Conservation (phyloP, 2,329 filamentous ascomycete species). For the Cadophora sp. region DNA sequence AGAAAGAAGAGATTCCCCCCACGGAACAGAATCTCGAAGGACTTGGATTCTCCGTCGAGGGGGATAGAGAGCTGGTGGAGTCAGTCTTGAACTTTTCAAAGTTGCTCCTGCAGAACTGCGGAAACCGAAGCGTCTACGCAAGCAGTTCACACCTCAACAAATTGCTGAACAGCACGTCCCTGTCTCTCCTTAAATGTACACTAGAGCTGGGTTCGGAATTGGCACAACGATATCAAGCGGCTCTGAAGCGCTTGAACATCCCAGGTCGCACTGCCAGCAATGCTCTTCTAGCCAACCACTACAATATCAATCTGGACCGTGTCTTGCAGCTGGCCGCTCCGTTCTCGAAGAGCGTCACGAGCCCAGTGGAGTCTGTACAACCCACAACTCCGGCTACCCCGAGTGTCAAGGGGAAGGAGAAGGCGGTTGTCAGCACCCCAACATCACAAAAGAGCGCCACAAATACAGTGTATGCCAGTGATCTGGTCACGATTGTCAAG, state of each 20-base stretch:
- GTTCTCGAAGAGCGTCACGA: conserved; percentile 74
- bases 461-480: conserved; percentile 76
- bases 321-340: conserved; percentile 84
- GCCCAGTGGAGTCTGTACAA: conserved; percentile 53
- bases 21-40: conserved; percentile 55
- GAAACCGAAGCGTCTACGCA: conserved; percentile 93
- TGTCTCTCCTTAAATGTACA: conserved; percentile 78
- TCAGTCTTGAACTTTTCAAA: conserved; percentile 84
- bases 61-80: conserved; percentile 82
- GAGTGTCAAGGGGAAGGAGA: conserved; percentile 79
- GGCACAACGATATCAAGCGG: conserved; percentile 90
- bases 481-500: conserved; percentile 78
- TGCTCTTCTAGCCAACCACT: conserved; percentile 83
- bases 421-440: conserved; percentile 52
- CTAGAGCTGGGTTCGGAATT: conserved; percentile 84
- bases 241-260: conserved; percentile 75
- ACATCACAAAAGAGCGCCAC: conserved; percentile 50
- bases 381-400: conserved; percentile 62
- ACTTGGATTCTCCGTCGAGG: conserved; percentile 73
- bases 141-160: conserved; percentile 91
- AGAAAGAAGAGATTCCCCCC: conserved; percentile 55
- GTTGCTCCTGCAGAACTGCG: conserved; percentile 90
- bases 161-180: conserved; percentile 85
- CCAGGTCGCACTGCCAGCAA: conserved; percentile 71
- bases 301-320: conserved; percentile 78